Percentiles rank a stretch among this genome's conserved stretches.
Evolutionary conservation across 129 eudicot genomes (phyloP).

Genomic region (Chrysanthemum makinoi): DNA sequence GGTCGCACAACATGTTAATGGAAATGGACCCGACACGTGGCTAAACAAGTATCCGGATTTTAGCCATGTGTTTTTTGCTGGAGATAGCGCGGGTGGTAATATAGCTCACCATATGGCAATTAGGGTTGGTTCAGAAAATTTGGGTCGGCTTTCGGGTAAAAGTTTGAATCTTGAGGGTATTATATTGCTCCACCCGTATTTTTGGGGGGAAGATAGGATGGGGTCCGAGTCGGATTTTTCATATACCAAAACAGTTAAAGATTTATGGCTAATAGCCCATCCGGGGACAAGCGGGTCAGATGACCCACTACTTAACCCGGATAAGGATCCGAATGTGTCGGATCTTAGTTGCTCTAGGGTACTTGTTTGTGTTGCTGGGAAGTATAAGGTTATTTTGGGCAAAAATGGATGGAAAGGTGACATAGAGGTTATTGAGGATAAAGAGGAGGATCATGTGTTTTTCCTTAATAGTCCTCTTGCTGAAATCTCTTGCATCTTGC

Average conservation of each 20-base stretch:
- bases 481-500: constrained; percentile 11
- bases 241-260: neutral
- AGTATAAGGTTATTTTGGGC: constrained; percentile 8
- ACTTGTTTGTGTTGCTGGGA: constrained; percentile 21
- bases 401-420: constrained; percentile 16
- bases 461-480: neutral
- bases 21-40: constrained; percentile 34
- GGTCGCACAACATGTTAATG: constrained; percentile 39
- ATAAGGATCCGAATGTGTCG: neutral
- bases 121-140: constrained; percentile 21
- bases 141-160: neutral
- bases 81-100: constrained; percentile 49
- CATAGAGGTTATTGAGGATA: constrained; percentile 9
- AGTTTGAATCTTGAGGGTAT: constrained; percentile 30
- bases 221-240: constrained; percentile 13
- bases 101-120: constrained; percentile 46
- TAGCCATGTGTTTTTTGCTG: constrained; percentile 27
- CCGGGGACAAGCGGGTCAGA: neutral
- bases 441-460: constrained; percentile 25
- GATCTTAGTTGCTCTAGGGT: neutral
- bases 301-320: constrained; percentile 15
- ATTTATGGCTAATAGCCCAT: constrained; percentile 7
- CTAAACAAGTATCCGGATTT: constrained; percentile 35
- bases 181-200: constrained; percentile 49
- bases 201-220: constrained; percentile 40